Evolutionary conservation across 2,329 filamentous ascomycete species (phyloP), one percentile per base, ranked within the genome.

Genomic region (Ambrosiella beaveri): DNA sequence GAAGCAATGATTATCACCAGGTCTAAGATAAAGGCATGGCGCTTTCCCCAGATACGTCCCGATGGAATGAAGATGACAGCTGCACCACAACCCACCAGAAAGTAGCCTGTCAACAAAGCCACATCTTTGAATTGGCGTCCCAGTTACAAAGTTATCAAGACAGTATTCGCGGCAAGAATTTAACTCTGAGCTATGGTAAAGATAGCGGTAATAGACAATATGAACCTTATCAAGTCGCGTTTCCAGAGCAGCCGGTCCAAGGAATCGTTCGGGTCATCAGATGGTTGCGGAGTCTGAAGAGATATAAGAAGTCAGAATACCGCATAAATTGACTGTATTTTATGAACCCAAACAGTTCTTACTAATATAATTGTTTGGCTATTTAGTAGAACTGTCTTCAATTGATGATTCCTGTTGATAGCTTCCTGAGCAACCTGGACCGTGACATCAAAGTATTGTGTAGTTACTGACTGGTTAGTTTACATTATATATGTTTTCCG

Each of bases 1-100:
- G 84, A 85, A 49, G 78, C 73, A 47, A 94, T 77, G 64, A 95
- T 76, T 59, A 95, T 75, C 53, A 86, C 63, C 51, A 84, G 82
- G 7, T 88, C 89, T 1, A 94, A 64, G 35, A 96, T 71, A 68
- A 95, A 96, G 13, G 89, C 72, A 72, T 96, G 91, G 45, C 90
- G 79, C 70, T 95, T 96, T 44, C 91, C 91, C 86, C 88, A 96
- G 62, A 96, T 84, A 59, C 90, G 81, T 17, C 87, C 88, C 0
- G 85, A 87, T 0, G 91, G 87, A 2, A 96, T 89, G 69, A 90
- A 75, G 68, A 93, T 81, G 55, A 87, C 89, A 1, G 85, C 85
- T 12, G 88, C 73, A 9, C 88, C 89, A 2, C 88, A 86, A 17
- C 88, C 91, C 36, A 90, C 79, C 17, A 96, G 76, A 68, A 88